These are phyloP conservation scores for Hypoxylon sp. DNA, from an alignment of 2,329 filamentous ascomycete genomes.

Conservation along the genomic window DNA sequence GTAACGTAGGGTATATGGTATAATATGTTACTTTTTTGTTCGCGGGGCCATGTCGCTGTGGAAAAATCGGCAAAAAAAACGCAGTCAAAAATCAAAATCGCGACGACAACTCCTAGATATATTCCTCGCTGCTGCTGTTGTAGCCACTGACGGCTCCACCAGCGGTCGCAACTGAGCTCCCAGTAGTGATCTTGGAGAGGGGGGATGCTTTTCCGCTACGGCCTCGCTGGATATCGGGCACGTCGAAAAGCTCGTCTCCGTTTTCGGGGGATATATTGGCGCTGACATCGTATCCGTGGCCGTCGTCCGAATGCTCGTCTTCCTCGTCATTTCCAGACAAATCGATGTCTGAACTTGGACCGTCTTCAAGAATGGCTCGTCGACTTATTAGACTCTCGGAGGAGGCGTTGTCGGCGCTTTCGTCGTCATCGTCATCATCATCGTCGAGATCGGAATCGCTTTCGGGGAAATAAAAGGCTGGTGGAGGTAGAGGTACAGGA, in stretches of 20 bases:
- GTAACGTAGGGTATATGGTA: no score
- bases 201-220: conserved; percentile 78
- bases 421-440: conserved; percentile 21
- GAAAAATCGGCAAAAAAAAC: no score
- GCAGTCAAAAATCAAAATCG: no score
- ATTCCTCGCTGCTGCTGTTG: conserved; percentile 80
- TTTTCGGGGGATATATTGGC: conserved; percentile 75
- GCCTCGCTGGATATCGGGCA: conserved; percentile 77
- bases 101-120: no score
- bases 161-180: conserved; percentile 80
- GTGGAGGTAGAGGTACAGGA: conserved; percentile 61
- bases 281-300: conserved; percentile 77
- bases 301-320: conserved; percentile 78
- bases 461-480: conserved; percentile 60
- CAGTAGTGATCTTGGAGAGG: conserved; percentile 86
- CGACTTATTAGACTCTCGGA: conserved; percentile 34
- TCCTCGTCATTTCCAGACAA: conserved; percentile 87
- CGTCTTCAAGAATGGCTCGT: conserved; percentile 57
- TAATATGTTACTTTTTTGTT: no score
- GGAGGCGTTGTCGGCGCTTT: conserved; percentile 30
- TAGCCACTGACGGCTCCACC: conserved; percentile 75
- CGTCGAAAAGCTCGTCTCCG: conserved; percentile 73
- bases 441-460: conserved; percentile 50
- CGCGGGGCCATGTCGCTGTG: no score
- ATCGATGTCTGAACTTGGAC: conserved; percentile 80